A percentile compares a stretch with the other conserved stretches of the same genome.
phyloP scores from a whole-genome alignment of 2,329 filamentous ascomycete species.

The Pyrenochaeta sp. region DNA sequence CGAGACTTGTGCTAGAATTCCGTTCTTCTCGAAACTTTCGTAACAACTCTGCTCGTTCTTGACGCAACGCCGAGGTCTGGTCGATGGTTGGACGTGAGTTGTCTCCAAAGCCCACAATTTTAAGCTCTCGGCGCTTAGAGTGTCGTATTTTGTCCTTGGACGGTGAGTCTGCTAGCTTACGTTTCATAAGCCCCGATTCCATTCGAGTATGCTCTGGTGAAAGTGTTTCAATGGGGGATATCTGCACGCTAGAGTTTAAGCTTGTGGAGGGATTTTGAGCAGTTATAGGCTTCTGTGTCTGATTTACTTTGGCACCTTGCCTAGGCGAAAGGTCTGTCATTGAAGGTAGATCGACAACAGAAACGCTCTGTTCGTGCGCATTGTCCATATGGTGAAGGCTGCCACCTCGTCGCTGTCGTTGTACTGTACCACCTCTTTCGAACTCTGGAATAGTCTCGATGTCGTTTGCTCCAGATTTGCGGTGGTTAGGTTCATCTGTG shows the following conservation, averaged over 20 bases:
- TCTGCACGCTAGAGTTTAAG: not conserved
- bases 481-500: not conserved
- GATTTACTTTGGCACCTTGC: not conserved
- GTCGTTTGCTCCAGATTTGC: not conserved
- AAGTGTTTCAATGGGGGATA: not conserved
- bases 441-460: not conserved
- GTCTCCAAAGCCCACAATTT: constrained; percentile 25
- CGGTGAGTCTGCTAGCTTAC: constrained; percentile 32
- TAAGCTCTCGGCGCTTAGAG: constrained; percentile 34
- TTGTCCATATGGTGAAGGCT: not conserved
- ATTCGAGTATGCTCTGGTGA: not conserved
- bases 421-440: not conserved
- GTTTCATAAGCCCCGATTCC: constrained; percentile 23
- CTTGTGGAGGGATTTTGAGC: not conserved
- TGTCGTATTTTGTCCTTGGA: constrained; percentile 22
- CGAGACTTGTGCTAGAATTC: constrained; percentile 20
- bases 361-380: not conserved
- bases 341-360: not conserved
- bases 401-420: not conserved
- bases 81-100: constrained; percentile 5
- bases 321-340: not conserved
- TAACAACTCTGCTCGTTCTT: constrained; percentile 22
- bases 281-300: not conserved
- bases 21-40: constrained; percentile 19
- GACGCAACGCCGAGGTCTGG: constrained; percentile 6